Conservation (phyloP, 108 stramenopile genomes). For the Nitzschia inconspicua region DNA sequence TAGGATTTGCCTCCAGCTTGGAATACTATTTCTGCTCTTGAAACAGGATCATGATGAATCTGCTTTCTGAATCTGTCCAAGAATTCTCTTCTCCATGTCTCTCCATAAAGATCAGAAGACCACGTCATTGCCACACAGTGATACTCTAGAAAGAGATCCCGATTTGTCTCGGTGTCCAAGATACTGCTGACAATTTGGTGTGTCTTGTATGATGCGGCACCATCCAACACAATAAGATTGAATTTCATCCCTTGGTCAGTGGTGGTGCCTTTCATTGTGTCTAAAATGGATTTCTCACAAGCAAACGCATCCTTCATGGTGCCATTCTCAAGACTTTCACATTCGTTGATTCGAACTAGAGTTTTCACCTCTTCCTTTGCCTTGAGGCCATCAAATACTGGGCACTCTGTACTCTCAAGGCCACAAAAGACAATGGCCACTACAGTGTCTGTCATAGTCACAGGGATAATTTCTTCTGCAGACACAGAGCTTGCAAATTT, state of each 20-base stretch:
- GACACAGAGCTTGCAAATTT: constrained; percentile 9
- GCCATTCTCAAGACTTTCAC: no score
- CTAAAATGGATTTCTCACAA: neutral
- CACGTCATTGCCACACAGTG: constrained; percentile 8
- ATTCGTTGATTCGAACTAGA: constrained; percentile 10
- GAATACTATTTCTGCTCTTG: constrained; percentile 15
- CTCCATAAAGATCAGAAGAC: neutral
- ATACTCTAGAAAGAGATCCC: neutral
- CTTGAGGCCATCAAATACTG: constrained; percentile 12
- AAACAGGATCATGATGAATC: constrained; percentile 17
- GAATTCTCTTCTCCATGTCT: constrained; percentile 18
- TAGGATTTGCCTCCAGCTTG: constrained; percentile 12
- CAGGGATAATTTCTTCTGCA: constrained; percentile 10
- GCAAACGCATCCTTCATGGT: no score
- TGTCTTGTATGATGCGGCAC: constrained; percentile 15
- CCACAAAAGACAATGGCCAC: constrained; percentile 19
- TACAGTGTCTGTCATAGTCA: constrained; percentile 4
- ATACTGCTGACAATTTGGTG: constrained; percentile 31
- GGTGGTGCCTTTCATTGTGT: neutral
- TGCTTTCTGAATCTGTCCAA: constrained; percentile 20
- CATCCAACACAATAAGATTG: constrained; percentile 36
- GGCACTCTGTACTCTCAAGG: constrained; percentile 10
- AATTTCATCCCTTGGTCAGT: neutral
- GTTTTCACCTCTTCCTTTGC: constrained; percentile 2
- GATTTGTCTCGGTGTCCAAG: constrained; percentile 4